Evolutionary conservation across 75 land plant genomes (phyloP), one percentile per base, ranked within the genome.

Genomic region (Sequoia sempervirens): DNA sequence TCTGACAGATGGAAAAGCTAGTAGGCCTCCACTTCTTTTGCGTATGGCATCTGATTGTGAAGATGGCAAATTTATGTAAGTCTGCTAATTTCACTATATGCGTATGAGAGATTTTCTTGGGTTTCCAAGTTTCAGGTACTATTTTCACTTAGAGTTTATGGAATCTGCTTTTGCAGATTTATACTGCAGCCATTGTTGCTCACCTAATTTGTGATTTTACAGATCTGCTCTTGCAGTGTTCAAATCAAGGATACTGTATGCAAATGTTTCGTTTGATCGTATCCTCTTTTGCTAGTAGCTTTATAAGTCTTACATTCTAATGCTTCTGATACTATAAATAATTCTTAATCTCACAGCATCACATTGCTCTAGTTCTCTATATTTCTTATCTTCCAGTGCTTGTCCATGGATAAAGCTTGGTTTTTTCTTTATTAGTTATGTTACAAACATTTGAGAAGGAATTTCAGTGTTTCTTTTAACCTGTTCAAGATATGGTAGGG

Each of bases 181-280:
- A 40, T 36, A 52, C 36, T 14, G 56, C 15, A 43, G 36, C 8
- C 58, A 54, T 52, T 23, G 11, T 46, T 20, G 7, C 52, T 52
- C 30, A 72, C 52, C 73, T 89, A 11, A n/a, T 68, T 37, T 84
- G 46, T 88, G 88, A 13, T 43, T 45, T 41, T 45, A 82, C 95
- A 97, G 99, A 89, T 94, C 99, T 84, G 91, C 98, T 36, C 93
- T 97, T 73, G 88, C 89, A 43, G 75, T 92, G 41, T 97, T 97
- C 82, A 93, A 82, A 88, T 88, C 89, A 74, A 93, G 99, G 47
- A 87, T 87, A 79, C 69, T 90, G 4, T 97, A 97, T 89, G 98
- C 99, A 3, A 97, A 97, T 89, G 95, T 94, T 58, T 90, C 92
- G 61, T 94, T 94, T 89, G 99, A 97, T 84, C 93, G 99, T 95